Conservation (phyloP, 192 early-diverging fungal genomes). For the Gonapodya sp. region DNA sequence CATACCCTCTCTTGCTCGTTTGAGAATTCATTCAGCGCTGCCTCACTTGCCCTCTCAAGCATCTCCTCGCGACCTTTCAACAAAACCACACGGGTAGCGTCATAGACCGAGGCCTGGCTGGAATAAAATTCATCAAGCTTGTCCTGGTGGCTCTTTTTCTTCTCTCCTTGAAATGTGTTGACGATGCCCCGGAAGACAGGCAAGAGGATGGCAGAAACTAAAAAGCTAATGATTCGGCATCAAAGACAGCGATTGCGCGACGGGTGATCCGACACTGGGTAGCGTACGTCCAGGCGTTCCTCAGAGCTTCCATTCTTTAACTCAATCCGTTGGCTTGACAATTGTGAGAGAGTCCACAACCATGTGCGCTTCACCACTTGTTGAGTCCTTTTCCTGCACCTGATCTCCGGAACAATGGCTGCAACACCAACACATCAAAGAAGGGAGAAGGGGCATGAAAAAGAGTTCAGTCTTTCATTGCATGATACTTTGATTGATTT, state of each 20-base stretch:
- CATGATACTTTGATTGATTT: no score
- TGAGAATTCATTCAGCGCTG: neutral
- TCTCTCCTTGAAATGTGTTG: neutral
- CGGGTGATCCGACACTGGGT: neutral
- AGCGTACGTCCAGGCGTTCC: neutral
- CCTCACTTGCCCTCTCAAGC: neutral
- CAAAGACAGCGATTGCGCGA: neutral
- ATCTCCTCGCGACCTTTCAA: conserved; percentile 10
- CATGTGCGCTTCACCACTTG: no score
- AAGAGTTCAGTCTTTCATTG: no score
- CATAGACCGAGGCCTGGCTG: neutral
- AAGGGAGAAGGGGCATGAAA: no score
- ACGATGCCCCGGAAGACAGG: neutral
- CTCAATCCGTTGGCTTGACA: no score
- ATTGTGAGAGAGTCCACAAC: no score
- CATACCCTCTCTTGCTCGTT: neutral
- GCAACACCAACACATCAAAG: no score
- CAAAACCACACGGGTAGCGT: conserved; percentile 3
- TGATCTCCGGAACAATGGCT: no score
- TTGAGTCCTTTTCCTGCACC: no score
- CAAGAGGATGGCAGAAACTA: neutral
- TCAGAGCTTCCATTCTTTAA: neutral
- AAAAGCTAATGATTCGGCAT: neutral
- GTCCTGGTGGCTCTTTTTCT: neutral
- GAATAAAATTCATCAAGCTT: neutral